Percentiles rank a stretch among this genome's conserved stretches.
Evolutionary conservation across 306 rosid species (phyloP).

Genomic region (Ziziphus jujuba): DNA sequence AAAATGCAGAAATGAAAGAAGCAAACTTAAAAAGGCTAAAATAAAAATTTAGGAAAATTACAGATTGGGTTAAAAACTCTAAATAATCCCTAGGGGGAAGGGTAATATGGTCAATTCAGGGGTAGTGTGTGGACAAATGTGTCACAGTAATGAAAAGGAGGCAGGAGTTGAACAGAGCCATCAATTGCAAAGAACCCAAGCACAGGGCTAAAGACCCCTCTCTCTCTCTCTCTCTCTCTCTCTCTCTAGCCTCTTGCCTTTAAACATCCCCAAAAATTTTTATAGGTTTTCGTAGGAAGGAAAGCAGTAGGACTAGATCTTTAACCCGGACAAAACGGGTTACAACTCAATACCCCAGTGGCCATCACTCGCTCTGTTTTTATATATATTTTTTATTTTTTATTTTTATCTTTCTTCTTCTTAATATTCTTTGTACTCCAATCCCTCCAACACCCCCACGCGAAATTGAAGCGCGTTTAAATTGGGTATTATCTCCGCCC

Average conservation of each 20-base stretch:
- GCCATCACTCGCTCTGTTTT: conserved; percentile 19
- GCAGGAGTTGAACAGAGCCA: conserved; percentile 34
- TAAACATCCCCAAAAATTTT: too few relatives aligned
- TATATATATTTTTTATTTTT: neutral
- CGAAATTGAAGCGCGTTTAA: too few relatives aligned
- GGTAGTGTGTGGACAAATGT: conserved; percentile 17
- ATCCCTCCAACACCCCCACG: too few relatives aligned
- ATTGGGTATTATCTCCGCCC: too few relatives aligned
- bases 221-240: too few relatives aligned
- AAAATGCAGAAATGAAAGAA: neutral
- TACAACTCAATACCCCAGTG: conserved; percentile 40
- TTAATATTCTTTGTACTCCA: too few relatives aligned
- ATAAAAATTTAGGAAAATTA: too few relatives aligned
- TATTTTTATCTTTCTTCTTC: too few relatives aligned
- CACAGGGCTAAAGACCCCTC: neutral
- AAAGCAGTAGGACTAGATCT: conserved; percentile 12
- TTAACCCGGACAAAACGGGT: conserved; percentile 78
- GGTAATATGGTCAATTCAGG: conserved; percentile 6
- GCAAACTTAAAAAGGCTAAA: neutral
- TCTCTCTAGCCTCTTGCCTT: too few relatives aligned
- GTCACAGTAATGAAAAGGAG: conserved; percentile 27
- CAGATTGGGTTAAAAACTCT: too few relatives aligned
- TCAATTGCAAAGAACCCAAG: conserved; percentile 31
- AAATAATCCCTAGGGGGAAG: neutral
- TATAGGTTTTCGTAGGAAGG: too few relatives aligned